phyloP scores from a whole-genome alignment of 768 basidiomycete genomes.

The Suillus americanus region DNA sequence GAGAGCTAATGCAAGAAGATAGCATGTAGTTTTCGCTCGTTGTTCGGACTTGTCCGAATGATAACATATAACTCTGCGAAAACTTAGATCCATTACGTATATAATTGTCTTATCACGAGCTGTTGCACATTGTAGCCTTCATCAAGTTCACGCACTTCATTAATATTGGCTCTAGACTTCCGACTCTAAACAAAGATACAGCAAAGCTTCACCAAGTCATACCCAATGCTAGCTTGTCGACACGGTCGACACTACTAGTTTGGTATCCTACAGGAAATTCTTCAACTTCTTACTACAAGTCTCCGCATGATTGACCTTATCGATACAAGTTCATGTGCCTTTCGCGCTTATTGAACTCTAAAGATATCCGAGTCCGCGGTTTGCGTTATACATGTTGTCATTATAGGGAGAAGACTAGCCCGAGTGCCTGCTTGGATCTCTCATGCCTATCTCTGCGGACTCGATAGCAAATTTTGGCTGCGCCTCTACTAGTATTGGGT shows the following conservation, averaged over 20 bases:
- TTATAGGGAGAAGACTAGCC: background rate
- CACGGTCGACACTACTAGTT: too few species aligned
- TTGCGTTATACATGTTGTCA: background rate
- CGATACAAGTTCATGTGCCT: background rate
- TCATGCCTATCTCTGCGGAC: slow-evolving; percentile 14
- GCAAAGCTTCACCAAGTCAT: background rate
- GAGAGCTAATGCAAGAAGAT: too few species aligned
- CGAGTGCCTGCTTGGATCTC: slow-evolving; percentile 7
- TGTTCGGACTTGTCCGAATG: too few species aligned
- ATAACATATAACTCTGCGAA: too few species aligned
- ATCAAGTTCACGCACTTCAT: background rate
- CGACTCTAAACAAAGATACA: background rate
- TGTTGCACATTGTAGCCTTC: background rate
- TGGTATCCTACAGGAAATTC: too few species aligned
- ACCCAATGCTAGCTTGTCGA: too few species aligned
- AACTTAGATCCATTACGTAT: too few species aligned
- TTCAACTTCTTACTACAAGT: background rate
- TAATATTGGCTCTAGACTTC: background rate
- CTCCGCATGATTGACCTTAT: background rate
- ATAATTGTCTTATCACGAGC: background rate
- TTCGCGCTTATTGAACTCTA: slow-evolving; percentile 5
- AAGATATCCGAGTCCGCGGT: slow-evolving; percentile 10
- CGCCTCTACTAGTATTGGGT: too few species aligned
- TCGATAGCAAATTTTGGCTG: background rate
- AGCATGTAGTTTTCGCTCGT: too few species aligned